These are phyloP conservation scores for Silene coronaria DNA, from an alignment of 179 eudicot genomes.

Conservation along the genomic window DNA sequence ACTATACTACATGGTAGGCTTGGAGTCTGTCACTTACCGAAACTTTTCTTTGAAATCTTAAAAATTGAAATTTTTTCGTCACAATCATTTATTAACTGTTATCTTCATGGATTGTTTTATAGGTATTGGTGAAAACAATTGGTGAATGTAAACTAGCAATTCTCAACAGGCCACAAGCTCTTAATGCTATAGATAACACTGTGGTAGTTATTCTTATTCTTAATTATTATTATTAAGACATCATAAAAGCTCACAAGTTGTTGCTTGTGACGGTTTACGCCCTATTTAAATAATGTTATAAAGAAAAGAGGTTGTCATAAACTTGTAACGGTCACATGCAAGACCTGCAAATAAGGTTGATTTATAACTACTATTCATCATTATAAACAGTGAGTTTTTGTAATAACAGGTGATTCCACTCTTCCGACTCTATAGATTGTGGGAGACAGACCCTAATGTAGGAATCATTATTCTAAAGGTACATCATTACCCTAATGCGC, in stretches of 20 bases:
- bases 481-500: neutral
- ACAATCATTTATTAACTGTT: neutral
- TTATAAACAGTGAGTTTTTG: too few species aligned
- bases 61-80: neutral
- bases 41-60: neutral
- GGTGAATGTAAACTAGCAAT: constrained; percentile 15
- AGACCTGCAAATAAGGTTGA: too few species aligned
- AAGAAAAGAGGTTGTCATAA: too few species aligned
- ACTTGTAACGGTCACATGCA: too few species aligned
- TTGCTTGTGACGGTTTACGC: too few species aligned
- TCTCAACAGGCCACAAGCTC: constrained; percentile 20
- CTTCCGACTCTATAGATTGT: constrained; percentile 16
- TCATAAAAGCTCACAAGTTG: too few species aligned
- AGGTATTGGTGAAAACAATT: constrained; percentile 7
- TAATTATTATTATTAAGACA: neutral
- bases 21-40: too few species aligned
- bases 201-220: constrained; percentile 16
- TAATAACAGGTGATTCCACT: constrained; percentile 11
- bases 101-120: neutral
- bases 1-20: too few species aligned
- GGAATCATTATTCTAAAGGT: constrained; percentile 20
- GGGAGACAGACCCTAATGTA: constrained; percentile 16
- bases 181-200: constrained; percentile 18
- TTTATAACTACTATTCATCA: too few species aligned
- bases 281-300: too few species aligned